A percentile compares a stretch with the other conserved stretches of the same genome.
phyloP scores from a whole-genome alignment of 352 stramenopile species.

The Stramenopiles sp. region DNA sequence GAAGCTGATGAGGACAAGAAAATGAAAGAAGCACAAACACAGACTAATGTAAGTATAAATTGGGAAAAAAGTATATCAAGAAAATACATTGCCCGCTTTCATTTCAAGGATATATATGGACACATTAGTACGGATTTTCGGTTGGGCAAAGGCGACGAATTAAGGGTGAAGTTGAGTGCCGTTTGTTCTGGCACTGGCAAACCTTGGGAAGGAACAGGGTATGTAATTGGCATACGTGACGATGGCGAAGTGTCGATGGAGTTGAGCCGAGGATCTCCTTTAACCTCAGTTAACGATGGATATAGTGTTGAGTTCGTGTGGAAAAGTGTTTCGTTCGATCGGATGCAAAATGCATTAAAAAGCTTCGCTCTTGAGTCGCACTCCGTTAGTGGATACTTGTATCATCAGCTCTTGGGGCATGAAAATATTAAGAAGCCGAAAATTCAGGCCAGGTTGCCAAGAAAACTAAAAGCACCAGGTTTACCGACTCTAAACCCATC shows the following conservation, averaged over 20 bases:
- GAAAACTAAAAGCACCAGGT: conserved; percentile 44
- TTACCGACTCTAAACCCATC: conserved; percentile 90
- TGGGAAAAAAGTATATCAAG: conserved; percentile 90
- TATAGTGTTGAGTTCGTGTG: conserved; percentile 96
- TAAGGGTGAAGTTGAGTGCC: conserved; percentile 66
- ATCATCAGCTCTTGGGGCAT: conserved; percentile 41
- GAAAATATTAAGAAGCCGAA: not conserved
- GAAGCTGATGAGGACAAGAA: conserved; percentile 98
- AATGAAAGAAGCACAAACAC: conserved; percentile 89
- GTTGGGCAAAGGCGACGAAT: conserved; percentile 87
- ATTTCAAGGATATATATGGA: conserved; percentile 35
- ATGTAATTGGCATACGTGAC: conserved; percentile 55
- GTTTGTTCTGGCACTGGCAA: conserved; percentile 42
- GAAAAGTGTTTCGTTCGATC: conserved; percentile 95
- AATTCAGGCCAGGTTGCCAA: not conserved
- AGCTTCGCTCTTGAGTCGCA: conserved; percentile 95
- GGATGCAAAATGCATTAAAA: conserved; percentile 96
- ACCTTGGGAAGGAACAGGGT: conserved; percentile 79
- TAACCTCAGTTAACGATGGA: conserved; percentile 36
- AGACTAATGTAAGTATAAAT: conserved; percentile 54
- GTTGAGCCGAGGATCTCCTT: conserved; percentile 26
- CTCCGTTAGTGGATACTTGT: conserved; percentile 93
- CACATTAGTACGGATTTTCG: conserved; percentile 48
- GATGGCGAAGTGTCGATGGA: conserved; percentile 58
- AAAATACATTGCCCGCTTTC: conserved; percentile 86